Conservation (phyloP, 1,284 basidiomycete genomes). For the Tranzscheliella williamsii region DNA sequence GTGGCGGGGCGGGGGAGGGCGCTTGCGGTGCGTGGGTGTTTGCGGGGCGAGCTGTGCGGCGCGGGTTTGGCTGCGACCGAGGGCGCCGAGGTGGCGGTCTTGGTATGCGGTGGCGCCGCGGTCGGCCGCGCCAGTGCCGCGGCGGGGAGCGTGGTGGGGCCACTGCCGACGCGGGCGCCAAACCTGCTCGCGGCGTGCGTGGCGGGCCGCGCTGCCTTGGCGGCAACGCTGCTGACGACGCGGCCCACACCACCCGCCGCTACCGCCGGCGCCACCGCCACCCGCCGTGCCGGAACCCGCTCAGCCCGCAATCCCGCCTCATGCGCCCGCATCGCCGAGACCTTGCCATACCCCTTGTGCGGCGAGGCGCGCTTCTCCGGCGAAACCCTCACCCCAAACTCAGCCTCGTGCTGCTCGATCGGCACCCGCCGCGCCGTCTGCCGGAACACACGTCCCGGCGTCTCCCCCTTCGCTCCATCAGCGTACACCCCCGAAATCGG, state of each 20-base stretch:
- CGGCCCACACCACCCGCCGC: too few species aligned
- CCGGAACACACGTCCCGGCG: slow-evolving; percentile 28
- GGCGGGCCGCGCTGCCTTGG: too few species aligned
- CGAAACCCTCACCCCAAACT: slow-evolving; percentile 36
- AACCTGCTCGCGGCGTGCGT: too few species aligned
- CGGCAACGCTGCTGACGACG: too few species aligned
- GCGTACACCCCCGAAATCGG: too few species aligned
- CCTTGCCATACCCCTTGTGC: slow-evolving; percentile 17
- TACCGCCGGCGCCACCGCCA: too few species aligned
- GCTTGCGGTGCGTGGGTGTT: slow-evolving; percentile 13
- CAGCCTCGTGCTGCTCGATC: slow-evolving; percentile 35
- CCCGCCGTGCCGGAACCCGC: slow-evolving; percentile 27
- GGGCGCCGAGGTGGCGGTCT: too few species aligned
- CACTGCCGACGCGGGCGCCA: too few species aligned
- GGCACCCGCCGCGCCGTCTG: slow-evolving; percentile 37
- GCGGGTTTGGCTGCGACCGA: slow-evolving; percentile 16
- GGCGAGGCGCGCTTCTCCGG: slow-evolving; percentile 28
- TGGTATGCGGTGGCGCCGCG: too few species aligned
- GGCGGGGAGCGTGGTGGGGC: too few species aligned
- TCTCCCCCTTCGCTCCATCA: neutral
- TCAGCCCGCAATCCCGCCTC: slow-evolving; percentile 18
- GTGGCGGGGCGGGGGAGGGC: slow-evolving; percentile 21
- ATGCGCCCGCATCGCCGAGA: slow-evolving; percentile 13
- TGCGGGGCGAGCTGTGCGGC: slow-evolving; percentile 12
- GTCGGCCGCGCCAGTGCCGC: too few species aligned